Percentiles rank a stretch among this genome's conserved stretches.
These are phyloP conservation scores for Pseudoturritis turrita DNA, from an alignment of 345 rosid genomes.

Conservation along the genomic window DNA sequence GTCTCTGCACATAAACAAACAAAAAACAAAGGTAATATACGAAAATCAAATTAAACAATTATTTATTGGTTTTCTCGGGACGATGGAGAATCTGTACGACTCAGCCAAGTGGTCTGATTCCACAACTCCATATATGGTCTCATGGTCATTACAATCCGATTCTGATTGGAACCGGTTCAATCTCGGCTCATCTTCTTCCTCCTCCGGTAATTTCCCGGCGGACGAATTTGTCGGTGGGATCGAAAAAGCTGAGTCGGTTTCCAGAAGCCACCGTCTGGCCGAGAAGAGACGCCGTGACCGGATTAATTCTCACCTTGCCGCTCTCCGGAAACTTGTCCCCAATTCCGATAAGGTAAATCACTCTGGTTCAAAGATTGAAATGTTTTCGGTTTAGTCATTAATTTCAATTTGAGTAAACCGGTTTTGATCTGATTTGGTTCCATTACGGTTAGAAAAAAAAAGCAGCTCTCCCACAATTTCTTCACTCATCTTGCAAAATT, in stretches of 20 bases:
- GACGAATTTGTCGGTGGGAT: constrained; percentile 28
- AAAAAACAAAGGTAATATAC: too few species aligned
- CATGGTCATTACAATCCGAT: constrained; percentile 22
- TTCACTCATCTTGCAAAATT: too few species aligned
- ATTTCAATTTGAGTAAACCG: neutral
- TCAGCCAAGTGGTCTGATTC: constrained; percentile 26
- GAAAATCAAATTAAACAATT: neutral
- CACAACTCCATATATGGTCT: constrained; percentile 22
- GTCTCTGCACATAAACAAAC: neutral
- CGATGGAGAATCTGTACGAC: constrained; percentile 27
- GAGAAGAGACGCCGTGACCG: constrained; percentile 92
- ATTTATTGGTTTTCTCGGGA: neutral
- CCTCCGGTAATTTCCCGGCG: neutral
- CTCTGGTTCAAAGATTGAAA: neutral
- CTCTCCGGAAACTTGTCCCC: constrained; percentile 80
- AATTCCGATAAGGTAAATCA: constrained; percentile 74
- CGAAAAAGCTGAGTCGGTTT: constrained; percentile 23
- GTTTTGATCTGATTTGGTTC: neutral
- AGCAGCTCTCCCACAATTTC: too few species aligned
- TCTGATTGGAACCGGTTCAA: constrained; percentile 20
- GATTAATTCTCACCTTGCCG: constrained; percentile 75
- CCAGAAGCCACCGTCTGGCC: constrained; percentile 65
- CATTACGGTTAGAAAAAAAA: neutral
- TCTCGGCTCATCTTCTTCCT: constrained; percentile 20
- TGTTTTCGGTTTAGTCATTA: neutral